These are phyloP conservation scores for Diplocarpon mali DNA, from an alignment of 2,329 filamentous ascomycete species.

Conservation along the genomic window DNA sequence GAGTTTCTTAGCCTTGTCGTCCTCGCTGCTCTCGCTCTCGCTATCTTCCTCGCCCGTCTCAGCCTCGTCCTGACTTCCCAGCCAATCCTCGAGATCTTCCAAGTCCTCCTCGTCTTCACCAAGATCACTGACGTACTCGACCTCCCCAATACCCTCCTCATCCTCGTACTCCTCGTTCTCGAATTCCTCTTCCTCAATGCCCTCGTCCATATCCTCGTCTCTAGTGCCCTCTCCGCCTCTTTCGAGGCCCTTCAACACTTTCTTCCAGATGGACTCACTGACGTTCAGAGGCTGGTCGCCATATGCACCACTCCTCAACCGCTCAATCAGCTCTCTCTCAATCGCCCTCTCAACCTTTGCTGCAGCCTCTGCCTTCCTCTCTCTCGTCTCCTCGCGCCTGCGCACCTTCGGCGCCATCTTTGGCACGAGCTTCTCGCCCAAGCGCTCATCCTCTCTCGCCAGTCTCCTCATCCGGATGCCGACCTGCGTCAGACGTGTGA, in stretches of 20 bases:
- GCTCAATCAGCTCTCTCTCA: slow-evolving; percentile 86
- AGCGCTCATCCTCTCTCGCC: slow-evolving; percentile 76
- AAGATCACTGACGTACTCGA: slow-evolving; percentile 90
- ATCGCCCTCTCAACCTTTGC: slow-evolving; percentile 95
- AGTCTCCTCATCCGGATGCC: slow-evolving; percentile 69
- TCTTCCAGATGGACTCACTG: slow-evolving; percentile 93
- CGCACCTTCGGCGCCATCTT: slow-evolving; percentile 85
- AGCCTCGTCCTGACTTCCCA: slow-evolving; percentile 53
- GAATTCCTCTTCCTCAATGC: slow-evolving; percentile 68
- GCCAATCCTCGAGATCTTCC: slow-evolving; percentile 82
- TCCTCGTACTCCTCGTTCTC: slow-evolving; percentile 56
- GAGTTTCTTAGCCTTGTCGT: slow-evolving; percentile 46
- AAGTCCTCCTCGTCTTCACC: slow-evolving; percentile 75
- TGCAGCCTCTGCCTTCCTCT: slow-evolving; percentile 66
- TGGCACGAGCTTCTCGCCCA: slow-evolving; percentile 81
- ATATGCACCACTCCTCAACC: slow-evolving; percentile 84
- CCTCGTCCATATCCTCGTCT: slow-evolving; percentile 82
- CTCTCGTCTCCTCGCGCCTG: slow-evolving; percentile 62
- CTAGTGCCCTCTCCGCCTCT: slow-evolving; percentile 69
- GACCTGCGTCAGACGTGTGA: slow-evolving; percentile 87
- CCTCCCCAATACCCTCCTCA: slow-evolving; percentile 56
- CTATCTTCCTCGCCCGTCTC: slow-evolving; percentile 39
- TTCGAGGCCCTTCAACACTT: slow-evolving; percentile 85
- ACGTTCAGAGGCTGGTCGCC: slow-evolving; percentile 92
- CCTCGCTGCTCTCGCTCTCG: slow-evolving; percentile 37